phyloP scores from a whole-genome alignment of 2,329 filamentous ascomycete genomes.

The Nectriaceae sp. region DNA sequence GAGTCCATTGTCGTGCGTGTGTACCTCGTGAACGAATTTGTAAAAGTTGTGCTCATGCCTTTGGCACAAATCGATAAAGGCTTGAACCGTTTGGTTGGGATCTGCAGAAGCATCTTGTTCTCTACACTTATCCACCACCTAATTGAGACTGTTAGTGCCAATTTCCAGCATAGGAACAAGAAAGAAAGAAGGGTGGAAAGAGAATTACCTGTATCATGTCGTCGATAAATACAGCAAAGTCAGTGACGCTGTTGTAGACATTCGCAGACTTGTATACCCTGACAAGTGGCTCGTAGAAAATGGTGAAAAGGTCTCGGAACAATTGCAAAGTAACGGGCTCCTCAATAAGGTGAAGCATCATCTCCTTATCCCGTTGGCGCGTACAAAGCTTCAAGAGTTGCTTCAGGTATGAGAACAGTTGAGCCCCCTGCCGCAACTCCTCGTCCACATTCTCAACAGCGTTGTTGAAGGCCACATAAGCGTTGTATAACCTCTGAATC shows the following conservation, averaged over 20 bases:
- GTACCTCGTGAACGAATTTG: conserved; percentile 98
- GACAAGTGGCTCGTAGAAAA: conserved; percentile 97
- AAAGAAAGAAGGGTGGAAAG: not conserved
- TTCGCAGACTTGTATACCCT: conserved; percentile 98
- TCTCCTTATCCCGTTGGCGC: conserved; percentile 88
- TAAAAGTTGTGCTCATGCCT: conserved; percentile 97
- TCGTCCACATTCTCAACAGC: conserved; percentile 89
- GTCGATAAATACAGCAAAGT: conserved; percentile 90
- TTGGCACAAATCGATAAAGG: conserved; percentile 95
- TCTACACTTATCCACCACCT: conserved; percentile 66
- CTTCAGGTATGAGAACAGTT: conserved; percentile 93
- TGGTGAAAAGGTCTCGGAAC: conserved; percentile 94
- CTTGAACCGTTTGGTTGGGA: conserved; percentile 96
- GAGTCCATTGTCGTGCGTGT: conserved; percentile 92
- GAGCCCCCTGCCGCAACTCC: conserved; percentile 84
- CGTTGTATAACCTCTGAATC: conserved; percentile 85
- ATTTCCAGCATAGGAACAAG: too few species aligned
- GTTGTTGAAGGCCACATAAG: conserved; percentile 94
- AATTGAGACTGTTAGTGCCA: conserved; percentile 13
- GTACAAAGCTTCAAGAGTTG: conserved; percentile 91
- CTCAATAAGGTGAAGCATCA: conserved; percentile 96
- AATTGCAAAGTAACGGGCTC: conserved; percentile 96
- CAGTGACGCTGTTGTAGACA: conserved; percentile 95
- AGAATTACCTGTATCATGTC: conserved; percentile 77
- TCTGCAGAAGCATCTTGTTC: conserved; percentile 86